Conservation (phyloP, 2,329 filamentous ascomycete species). For the Lachnellula occidentalis region DNA sequence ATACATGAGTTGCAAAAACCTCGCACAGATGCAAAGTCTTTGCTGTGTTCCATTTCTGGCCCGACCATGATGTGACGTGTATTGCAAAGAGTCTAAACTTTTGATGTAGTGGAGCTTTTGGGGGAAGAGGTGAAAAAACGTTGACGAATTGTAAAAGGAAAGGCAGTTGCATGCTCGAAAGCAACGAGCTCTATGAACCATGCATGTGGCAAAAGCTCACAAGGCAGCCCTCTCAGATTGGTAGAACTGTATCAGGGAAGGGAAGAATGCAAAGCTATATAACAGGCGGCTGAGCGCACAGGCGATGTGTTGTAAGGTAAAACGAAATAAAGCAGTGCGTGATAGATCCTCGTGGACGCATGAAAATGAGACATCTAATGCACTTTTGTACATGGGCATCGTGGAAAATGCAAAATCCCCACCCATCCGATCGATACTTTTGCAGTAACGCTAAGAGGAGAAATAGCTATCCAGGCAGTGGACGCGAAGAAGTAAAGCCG, state of each 20-base stretch:
- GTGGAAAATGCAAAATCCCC: conserved; percentile 33
- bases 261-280: conserved; percentile 18
- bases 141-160: conserved; percentile 4
- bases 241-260: neutral
- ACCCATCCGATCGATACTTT: conserved; percentile 32
- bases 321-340: conserved; percentile 21
- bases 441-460: conserved; percentile 35
- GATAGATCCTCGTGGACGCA: conserved; percentile 32
- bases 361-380: conserved; percentile 33
- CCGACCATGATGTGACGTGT: conserved; percentile 2
- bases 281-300: conserved; percentile 21
- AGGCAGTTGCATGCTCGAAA: conserved; percentile 1
- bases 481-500: conserved; percentile 31
- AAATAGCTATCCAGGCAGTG: conserved; percentile 33
- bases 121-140: conserved; percentile 11
- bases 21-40: conserved; percentile 21
- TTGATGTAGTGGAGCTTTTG: conserved; percentile 17
- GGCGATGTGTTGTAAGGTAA: conserved; percentile 15
- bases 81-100: conserved; percentile 26
- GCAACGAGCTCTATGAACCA: neutral
- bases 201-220: neutral
- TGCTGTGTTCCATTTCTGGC: conserved; percentile 5
- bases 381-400: conserved; percentile 35
- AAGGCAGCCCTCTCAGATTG: neutral
- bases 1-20: conserved; percentile 16